These are phyloP conservation scores for Metarhizium album DNA, from an alignment of 2,329 filamentous ascomycete genomes.

Conservation along the genomic window DNA sequence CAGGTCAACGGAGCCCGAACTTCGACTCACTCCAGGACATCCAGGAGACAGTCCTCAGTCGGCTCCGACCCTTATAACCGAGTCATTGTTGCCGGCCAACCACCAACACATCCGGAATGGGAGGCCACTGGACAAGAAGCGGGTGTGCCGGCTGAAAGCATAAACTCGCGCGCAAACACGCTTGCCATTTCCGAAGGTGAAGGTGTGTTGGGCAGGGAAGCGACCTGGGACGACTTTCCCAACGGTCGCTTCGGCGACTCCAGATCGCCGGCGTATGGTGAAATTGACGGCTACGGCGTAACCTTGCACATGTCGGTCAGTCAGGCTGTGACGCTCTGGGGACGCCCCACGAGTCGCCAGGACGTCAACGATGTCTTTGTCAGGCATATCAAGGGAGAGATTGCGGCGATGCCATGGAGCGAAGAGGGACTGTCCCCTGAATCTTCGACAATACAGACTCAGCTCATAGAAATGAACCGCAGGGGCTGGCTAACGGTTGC, in stretches of 20 bases:
- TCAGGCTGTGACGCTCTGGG: slow-evolving; percentile 78
- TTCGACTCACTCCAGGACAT: slow-evolving; percentile 25
- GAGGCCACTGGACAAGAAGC: slow-evolving; percentile 71
- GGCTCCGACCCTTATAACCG: slow-evolving; percentile 81
- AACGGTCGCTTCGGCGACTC: slow-evolving; percentile 95
- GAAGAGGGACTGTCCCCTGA: slow-evolving; percentile 81
- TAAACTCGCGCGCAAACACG: slow-evolving; percentile 74
- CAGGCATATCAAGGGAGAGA: slow-evolving; percentile 66
- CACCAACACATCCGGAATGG: slow-evolving; percentile 48
- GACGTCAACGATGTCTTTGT: slow-evolving; percentile 78
- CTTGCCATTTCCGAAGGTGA: slow-evolving; percentile 91
- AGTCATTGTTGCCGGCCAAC: slow-evolving; percentile 63
- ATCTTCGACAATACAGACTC: slow-evolving; percentile 66
- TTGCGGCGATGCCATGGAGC: slow-evolving; percentile 83
- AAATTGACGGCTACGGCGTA: slow-evolving; percentile 98
- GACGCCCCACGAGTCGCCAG: slow-evolving; percentile 53
- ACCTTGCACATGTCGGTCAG: slow-evolving; percentile 82
- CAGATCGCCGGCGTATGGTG: slow-evolving; percentile 84
- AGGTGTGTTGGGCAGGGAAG: slow-evolving; percentile 79
- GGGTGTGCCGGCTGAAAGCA: slow-evolving; percentile 58
- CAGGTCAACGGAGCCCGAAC: slow-evolving; percentile 39
- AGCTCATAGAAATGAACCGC: slow-evolving; percentile 65
- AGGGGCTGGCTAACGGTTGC: slow-evolving; percentile 95
- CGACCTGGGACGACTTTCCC: slow-evolving; percentile 97
- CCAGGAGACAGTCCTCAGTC: slow-evolving; percentile 62